Evolutionary conservation across 2,329 filamentous ascomycete species (phyloP), one percentile per base, ranked within the genome.

Genomic region (Diaporthe helianthi): DNA sequence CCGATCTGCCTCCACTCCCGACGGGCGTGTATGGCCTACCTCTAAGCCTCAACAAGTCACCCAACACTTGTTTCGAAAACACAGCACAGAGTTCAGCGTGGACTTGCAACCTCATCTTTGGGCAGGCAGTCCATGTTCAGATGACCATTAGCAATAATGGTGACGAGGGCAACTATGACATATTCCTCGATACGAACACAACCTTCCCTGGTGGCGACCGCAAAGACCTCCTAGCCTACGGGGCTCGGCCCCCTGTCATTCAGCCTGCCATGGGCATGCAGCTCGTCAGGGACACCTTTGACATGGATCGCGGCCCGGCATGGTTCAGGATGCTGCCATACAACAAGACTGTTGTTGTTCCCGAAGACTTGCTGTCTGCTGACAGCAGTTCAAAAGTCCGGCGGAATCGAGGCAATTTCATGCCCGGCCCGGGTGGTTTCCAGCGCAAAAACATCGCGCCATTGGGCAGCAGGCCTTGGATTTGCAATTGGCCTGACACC

Each of bases 1-100:
- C 83, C 1, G 83, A 84, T 61, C 80, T 91, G 24, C 80, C 83
- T 31, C 76, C 83, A 2, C 81, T 91, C 36, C 82, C 85, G 0
- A 84, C 83, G 3, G 90, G 90, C 2, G 81, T 79, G 0, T 92
- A 80, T 72, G 79, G 80, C 26, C 76, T 93, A n/a, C 85, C 87
- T 4, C 78, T 89, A 5, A 79, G 83, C 54, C 80, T 84, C 3
- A 83, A 82, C 66, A 81, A 83, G 66, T 80, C 81, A 2, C 84
- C 87, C 19, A 83, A 81, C 49, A 81, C 83, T 0, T 93, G 90
- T 75, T 82, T 92, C 70, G 82, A 82, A 38, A 83, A 90, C 68
- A 80, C 83, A 0, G 81, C 77, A 0, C 85, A 89, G 73, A 80
- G 82, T n/a, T 77, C 82, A 61, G 86, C 89, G 0, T 93, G 90